Evolutionary conservation across 768 basidiomycete genomes (phyloP).

Genomic region (Mycena albidolilacea): DNA sequence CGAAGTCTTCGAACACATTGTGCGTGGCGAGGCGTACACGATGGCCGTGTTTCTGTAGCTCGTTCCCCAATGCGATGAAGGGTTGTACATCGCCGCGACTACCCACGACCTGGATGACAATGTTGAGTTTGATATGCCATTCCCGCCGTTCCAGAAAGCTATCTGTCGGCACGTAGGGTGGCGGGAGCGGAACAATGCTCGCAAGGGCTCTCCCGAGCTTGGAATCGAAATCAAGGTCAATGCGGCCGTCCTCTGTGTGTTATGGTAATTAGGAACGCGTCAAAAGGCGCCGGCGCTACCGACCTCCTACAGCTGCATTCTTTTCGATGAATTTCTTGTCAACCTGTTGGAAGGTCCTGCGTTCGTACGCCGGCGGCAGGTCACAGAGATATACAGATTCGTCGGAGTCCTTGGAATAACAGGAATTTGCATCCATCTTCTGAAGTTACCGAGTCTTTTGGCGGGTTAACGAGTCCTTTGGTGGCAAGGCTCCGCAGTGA

Average conservation of each 20-base stretch:
- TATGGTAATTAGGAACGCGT: neutral
- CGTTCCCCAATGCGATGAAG: constrained; percentile 58
- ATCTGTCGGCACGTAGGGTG: constrained; percentile 9
- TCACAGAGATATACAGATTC: neutral
- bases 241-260: constrained; percentile 28
- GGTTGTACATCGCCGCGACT: constrained; percentile 62
- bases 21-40: constrained; percentile 63
- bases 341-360: neutral
- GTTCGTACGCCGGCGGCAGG: constrained; percentile 20
- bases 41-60: constrained; percentile 54
- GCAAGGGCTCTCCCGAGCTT: constrained; percentile 30
- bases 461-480: no score
- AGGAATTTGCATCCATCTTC: neutral
- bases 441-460: no score
- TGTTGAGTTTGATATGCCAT: constrained; percentile 36
- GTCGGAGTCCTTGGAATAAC: neutral
- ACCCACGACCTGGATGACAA: constrained; percentile 40
- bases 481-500: no score
- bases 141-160: constrained; percentile 17
- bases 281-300: neutral
- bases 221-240: constrained; percentile 33
- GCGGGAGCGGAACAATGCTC: constrained; percentile 28
- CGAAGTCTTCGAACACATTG: constrained; percentile 58
- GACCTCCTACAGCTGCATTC: constrained; percentile 23
- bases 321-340: constrained; percentile 11